Conservation (phyloP, 768 basidiomycete genomes). For the Exsudoporus frostii region DNA sequence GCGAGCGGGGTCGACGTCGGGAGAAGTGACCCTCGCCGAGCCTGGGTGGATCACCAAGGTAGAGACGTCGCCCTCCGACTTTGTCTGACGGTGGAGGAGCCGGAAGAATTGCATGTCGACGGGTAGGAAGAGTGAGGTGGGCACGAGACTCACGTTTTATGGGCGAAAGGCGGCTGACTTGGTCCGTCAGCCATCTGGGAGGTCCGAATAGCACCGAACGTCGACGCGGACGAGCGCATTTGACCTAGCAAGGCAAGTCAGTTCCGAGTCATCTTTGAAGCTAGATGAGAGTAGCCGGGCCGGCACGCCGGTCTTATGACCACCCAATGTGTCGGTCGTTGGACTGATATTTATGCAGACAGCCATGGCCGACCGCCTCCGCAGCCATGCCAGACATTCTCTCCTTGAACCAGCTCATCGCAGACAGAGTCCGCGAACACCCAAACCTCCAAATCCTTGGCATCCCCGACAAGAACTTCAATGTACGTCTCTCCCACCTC, state of each 20-base stretch:
- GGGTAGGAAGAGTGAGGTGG: neutral
- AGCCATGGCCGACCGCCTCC: neutral
- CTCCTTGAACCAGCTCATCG: conserved; percentile 29
- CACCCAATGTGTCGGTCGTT: neutral
- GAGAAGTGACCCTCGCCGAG: conserved; percentile 3
- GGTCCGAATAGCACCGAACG: neutral
- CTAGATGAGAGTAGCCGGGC: neutral
- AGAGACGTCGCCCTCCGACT: conserved; percentile 42
- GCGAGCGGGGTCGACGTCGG: conserved; percentile 24
- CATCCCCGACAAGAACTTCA: conserved; percentile 26
- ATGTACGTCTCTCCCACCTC: conserved; percentile 3
- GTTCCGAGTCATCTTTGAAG: too few relatives aligned
- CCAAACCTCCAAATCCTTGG: conserved; percentile 23
- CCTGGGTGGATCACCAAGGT: conserved; percentile 10
- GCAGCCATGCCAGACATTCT: conserved; percentile 19
- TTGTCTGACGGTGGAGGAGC: conserved; percentile 46
- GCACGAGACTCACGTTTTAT: conserved; percentile 14
- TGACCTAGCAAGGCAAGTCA: neutral
- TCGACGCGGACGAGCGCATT: neutral
- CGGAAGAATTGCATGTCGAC: conserved; percentile 45
- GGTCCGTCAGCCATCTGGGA: conserved; percentile 11
- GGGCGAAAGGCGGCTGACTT: conserved; percentile 19
- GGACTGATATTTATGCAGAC: neutral
- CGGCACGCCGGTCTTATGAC: neutral
- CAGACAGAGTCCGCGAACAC: conserved; percentile 14